Evolutionary conservation across 1,284 basidiomycete genomes (phyloP).

Genomic region (Tylopilus orsonianus): DNA sequence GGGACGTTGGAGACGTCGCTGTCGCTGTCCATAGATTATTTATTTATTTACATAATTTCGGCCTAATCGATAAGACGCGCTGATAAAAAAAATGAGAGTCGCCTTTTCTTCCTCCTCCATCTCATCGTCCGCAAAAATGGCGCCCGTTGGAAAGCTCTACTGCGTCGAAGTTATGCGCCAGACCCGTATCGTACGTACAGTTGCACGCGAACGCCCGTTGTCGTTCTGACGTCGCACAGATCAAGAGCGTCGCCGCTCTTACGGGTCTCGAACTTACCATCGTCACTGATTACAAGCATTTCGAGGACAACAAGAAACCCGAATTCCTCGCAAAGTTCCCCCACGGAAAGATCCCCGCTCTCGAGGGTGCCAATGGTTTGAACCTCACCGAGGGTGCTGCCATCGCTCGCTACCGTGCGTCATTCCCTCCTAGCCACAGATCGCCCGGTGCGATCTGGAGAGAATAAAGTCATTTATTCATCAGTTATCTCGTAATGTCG

Average conservation of each 20-base stretch:
- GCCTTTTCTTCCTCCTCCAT: conserved; percentile 9
- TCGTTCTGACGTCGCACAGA: conserved; percentile 41
- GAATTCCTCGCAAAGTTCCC: conserved; percentile 83
- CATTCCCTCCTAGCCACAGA: conserved; percentile 17
- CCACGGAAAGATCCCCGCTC: conserved; percentile 82
- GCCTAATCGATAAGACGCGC: conserved; percentile 35
- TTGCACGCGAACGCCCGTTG: neutral
- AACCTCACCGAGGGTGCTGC: conserved; percentile 76
- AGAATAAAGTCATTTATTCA: conserved; percentile 22
- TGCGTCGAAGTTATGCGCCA: conserved; percentile 40
- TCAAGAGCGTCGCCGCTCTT: conserved; percentile 71
- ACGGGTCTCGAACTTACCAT: conserved; percentile 68
- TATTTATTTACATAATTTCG: conserved; percentile 20
- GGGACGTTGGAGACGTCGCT: conserved; percentile 27
- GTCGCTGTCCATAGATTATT: conserved; percentile 29
- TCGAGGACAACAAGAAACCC: conserved; percentile 74
- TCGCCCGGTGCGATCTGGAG: conserved; percentile 17
- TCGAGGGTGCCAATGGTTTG: conserved; percentile 80
- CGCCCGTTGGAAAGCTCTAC: conserved; percentile 63
- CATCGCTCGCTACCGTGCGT: conserved; percentile 90
- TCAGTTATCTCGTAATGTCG: conserved; percentile 61
- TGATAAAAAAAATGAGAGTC: conserved; percentile 26
- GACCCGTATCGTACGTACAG: conserved; percentile 51
- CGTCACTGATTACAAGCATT: conserved; percentile 59
- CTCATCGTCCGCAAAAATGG: conserved; percentile 41